Evolutionary conservation across 225 moss, liverwort and hornwort genomes (phyloP).

Genomic region (Lunularia cruciata): DNA sequence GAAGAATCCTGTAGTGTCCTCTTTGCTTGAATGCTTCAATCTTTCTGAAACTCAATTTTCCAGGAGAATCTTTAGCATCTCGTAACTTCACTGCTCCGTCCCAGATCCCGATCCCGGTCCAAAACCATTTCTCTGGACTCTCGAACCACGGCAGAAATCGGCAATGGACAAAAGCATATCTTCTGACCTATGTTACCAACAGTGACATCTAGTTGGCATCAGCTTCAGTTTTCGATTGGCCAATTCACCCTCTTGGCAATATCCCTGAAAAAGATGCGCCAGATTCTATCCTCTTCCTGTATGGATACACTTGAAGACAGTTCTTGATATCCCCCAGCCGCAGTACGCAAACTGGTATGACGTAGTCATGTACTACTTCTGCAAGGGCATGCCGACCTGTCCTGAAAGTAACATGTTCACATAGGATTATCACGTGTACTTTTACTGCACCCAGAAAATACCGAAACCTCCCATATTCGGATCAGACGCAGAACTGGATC

Average conservation of each 20-base stretch:
- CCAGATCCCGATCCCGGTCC: conserved; percentile 59
- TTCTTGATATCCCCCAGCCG: conserved; percentile 75
- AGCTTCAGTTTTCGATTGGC: conserved; percentile 51
- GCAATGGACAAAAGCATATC: conserved; percentile 90
- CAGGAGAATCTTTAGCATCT: too few species aligned
- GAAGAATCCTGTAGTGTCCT: too few species aligned
- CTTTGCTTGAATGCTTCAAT: too few species aligned
- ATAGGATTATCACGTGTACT: conserved; percentile 72
- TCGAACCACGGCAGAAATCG: conserved; percentile 89
- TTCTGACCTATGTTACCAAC: conserved; percentile 69
- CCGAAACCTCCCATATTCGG: conserved; percentile 54
- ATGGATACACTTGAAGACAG: conserved; percentile 78
- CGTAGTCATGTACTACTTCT: too few species aligned
- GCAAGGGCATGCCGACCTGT: conserved; percentile 86
- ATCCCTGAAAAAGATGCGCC: conserved; percentile 77
- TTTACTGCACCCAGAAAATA: conserved; percentile 88
- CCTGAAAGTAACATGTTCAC: too few species aligned
- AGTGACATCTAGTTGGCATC: conserved; percentile 57
- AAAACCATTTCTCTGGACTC: conserved; percentile 72
- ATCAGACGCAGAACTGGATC: background rate
- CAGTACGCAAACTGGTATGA: too few species aligned
- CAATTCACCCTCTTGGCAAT: conserved; percentile 74
- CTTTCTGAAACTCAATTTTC: too few species aligned
- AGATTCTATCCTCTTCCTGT: conserved; percentile 72
- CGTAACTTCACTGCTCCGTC: conserved; percentile 86